phyloP scores from a whole-genome alignment of 345 rosid species.

The Limnanthes douglasii region DNA sequence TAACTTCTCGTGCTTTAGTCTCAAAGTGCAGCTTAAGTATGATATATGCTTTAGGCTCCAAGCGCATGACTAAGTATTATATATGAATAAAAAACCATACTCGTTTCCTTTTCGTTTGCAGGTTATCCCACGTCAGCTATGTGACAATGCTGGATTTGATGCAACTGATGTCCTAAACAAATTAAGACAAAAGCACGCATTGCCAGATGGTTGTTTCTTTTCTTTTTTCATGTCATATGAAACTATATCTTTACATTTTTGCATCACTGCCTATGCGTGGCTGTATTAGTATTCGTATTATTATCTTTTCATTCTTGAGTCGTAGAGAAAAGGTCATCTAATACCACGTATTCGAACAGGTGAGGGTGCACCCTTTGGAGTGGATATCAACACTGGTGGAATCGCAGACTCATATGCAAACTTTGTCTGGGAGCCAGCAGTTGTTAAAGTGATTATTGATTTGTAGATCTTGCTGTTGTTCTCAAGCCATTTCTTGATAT shows the following conservation, averaged over 20 bases:
- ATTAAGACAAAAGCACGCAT: constrained; percentile 91
- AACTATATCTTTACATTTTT: not conserved
- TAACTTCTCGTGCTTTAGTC: too few species aligned
- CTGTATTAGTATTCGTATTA: too few species aligned
- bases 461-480: not conserved
- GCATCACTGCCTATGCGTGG: not conserved
- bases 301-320: not conserved
- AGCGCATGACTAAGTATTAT: too few species aligned
- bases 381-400: constrained; percentile 92
- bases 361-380: constrained; percentile 89
- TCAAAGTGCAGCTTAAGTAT: too few species aligned
- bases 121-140: constrained; percentile 94
- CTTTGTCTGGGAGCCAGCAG: constrained; percentile 99
- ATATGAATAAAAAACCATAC: not conserved
- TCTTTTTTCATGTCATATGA: not conserved
- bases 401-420: constrained; percentile 88
- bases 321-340: not conserved
- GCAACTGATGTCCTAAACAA: constrained; percentile 98
- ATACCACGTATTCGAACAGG: constrained; percentile 34
- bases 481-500: not conserved
- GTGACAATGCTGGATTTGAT: constrained; percentile 99
- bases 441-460: constrained; percentile 53
- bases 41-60: too few species aligned
- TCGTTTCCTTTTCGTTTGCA: constrained; percentile 13
- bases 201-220: constrained; percentile 43